Evolutionary conservation across 2,329 filamentous ascomycete species (phyloP).

Genomic region (Fusarium succisae): DNA sequence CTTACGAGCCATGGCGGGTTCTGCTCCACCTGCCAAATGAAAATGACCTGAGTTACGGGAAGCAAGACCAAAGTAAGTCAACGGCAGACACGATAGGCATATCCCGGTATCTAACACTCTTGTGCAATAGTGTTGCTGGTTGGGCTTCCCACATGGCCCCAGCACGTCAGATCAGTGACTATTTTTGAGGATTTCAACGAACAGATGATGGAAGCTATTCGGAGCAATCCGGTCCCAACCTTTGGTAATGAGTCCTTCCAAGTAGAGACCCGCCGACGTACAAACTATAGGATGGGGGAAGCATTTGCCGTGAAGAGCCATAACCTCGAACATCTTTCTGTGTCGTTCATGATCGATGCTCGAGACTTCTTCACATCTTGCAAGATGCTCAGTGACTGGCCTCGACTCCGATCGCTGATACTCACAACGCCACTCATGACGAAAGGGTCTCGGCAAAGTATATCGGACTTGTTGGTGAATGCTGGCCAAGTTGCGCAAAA

Average conservation of each 20-base stretch:
- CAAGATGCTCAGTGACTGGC: not conserved
- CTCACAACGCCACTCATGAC: not conserved
- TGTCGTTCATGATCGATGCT: not conserved
- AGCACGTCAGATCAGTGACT: not conserved
- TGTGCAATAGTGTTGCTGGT: not conserved
- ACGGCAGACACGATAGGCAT: not conserved
- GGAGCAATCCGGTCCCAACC: not conserved
- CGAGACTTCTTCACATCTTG: not conserved
- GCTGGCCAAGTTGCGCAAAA: not conserved
- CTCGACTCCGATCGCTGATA: not conserved
- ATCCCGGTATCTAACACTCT: not conserved
- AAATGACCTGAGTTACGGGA: not conserved
- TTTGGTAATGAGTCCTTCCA: no score
- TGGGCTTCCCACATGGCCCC: not conserved
- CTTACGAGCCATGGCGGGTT: not conserved
- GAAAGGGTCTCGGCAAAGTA: not conserved
- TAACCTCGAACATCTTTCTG: not conserved
- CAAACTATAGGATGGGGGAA: not conserved
- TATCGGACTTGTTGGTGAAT: not conserved
- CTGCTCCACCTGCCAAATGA: not conserved
- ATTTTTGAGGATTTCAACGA: slow-evolving; percentile 2
- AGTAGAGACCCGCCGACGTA: not conserved
- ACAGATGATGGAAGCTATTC: not conserved
- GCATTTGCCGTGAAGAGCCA: not conserved
- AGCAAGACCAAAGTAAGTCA: not conserved